Evolutionary conservation across 768 basidiomycete genomes (phyloP), one percentile per base, ranked within the genome.

Genomic region (Mycena alexandri): DNA sequence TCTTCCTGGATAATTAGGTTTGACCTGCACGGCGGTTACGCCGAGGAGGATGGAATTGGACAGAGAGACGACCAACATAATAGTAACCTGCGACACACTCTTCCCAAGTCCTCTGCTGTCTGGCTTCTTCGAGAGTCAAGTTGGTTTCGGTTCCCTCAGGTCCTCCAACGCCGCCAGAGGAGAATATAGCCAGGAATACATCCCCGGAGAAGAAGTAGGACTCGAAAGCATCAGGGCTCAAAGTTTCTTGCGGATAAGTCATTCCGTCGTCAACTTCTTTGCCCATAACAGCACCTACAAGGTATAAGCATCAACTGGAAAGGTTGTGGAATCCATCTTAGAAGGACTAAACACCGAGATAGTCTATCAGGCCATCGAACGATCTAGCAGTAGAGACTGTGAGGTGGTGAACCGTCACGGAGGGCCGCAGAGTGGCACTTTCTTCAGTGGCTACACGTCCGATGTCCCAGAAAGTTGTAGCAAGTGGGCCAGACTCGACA

Each of bases 1-100:
- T 67, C 94, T 84, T 44, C 94, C 94, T 9, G 94, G 95, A 79
- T 96, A 96, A 74, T 96, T 96, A 41, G 92, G 93, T 78, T 94
- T 94, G 56, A 93, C 84, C 90, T 89, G 64, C 6, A 43, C 17
- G 6, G 43, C 2, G 9, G 13, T 68, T 19, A 50, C 46, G 6
- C 41, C 13, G 4, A n/a, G 12, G 21, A 14, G 38, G 14, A 38
- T 14, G 38, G 14, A 38, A 38, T 38, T 38, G 10, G 10, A 11
- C 11, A 61, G 44, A 51, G 21, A 46, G 38, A 44, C 33, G 36
- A 81, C 88, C 65, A 77, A 92, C 91, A 74, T 94, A 93, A 82
- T 92, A 94, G 74, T 85, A 91, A 5, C 93, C 95, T 25, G 88
- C 90, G 14, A 96, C 78, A 71, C 87, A 89, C 17, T 88, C 86